Evolutionary conservation across 768 basidiomycete species (phyloP).

Genomic region (Mycena amicta): DNA sequence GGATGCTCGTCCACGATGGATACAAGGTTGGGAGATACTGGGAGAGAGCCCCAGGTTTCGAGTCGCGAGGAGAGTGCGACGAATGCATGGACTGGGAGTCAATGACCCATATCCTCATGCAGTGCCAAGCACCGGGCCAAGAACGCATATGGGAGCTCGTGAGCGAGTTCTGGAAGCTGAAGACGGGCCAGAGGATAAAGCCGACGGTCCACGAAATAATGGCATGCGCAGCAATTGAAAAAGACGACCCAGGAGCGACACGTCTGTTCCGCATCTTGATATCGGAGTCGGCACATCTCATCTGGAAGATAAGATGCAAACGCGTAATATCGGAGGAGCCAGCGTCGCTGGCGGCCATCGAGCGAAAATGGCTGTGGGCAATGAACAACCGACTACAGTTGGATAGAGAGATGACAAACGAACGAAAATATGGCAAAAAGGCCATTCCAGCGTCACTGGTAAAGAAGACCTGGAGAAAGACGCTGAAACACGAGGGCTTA

Average conservation of each 20-base stretch:
- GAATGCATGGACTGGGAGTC: slow-evolving; percentile 23
- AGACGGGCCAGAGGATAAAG: slow-evolving; percentile 1
- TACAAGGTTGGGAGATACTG: slow-evolving; percentile 31
- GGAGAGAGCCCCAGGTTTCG: slow-evolving; percentile 20
- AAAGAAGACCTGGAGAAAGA: not conserved
- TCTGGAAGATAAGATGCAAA: slow-evolving; percentile 30
- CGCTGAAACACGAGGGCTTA: not conserved
- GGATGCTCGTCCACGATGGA: slow-evolving; percentile 25
- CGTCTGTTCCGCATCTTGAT: slow-evolving; percentile 28
- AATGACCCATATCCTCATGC: slow-evolving; percentile 33
- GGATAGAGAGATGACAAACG: slow-evolving; percentile 1
- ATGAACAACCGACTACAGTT: slow-evolving; percentile 2
- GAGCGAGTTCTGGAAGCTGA: slow-evolving; percentile 17
- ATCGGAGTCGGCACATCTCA: slow-evolving; percentile 31
- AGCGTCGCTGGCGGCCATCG: not conserved
- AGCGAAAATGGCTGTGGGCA: not conserved
- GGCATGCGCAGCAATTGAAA: slow-evolving; percentile 18
- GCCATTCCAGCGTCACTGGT: not conserved
- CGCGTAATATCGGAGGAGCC: not conserved
- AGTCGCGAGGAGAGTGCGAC: slow-evolving; percentile 16
- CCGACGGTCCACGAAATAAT: slow-evolving; percentile 24
- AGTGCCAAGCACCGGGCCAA: slow-evolving; percentile 28
- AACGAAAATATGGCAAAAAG: not conserved
- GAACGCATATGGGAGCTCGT: slow-evolving; percentile 26
- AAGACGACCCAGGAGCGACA: slow-evolving; percentile 10